Conservation (phyloP, 495 filamentous ascomycete genomes). For the Podospora appendiculata region DNA sequence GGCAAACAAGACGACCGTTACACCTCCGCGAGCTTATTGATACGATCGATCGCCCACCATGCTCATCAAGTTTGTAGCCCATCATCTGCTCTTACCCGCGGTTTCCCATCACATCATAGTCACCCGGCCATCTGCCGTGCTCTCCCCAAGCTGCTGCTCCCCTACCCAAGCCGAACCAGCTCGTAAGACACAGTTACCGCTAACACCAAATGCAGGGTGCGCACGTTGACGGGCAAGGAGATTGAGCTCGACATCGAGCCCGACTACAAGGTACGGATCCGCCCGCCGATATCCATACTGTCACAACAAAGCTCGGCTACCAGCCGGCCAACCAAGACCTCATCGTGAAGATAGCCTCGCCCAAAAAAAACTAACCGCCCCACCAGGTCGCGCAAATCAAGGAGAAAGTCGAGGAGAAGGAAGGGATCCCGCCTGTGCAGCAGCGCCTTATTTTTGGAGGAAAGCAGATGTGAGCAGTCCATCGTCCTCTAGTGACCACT, state of each 20-base stretch:
- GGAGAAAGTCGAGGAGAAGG: slow-evolving; percentile 97
- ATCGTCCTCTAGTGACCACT: too few relatives aligned
- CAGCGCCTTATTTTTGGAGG: slow-evolving; percentile 93
- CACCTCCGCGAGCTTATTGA: background rate
- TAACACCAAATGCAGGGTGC: slow-evolving; percentile 54
- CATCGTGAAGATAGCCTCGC: too few relatives aligned
- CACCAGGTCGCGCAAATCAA: slow-evolving; percentile 87
- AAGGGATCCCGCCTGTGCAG: slow-evolving; percentile 95
- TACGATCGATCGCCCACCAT: slow-evolving; percentile 10
- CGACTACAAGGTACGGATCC: slow-evolving; percentile 67
- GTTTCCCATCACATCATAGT: too few relatives aligned
- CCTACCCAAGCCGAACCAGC: too few relatives aligned
- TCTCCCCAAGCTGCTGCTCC: too few relatives aligned
- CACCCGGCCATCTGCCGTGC: too few relatives aligned
- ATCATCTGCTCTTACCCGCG: background rate
- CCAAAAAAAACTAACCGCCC: background rate
- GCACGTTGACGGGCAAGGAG: slow-evolving; percentile 96
- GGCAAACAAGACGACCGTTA: background rate
- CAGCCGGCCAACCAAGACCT: too few relatives aligned
- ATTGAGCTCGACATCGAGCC: slow-evolving; percentile 94
- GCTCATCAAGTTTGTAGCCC: slow-evolving; percentile 37
- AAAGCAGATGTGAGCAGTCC: slow-evolving; percentile 77
- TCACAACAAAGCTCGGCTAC: too few relatives aligned
- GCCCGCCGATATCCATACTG: background rate
- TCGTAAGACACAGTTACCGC: too few relatives aligned